These are phyloP conservation scores for Ramaria sp. DNA, from an alignment of 768 basidiomycete species.

Conservation along the genomic window DNA sequence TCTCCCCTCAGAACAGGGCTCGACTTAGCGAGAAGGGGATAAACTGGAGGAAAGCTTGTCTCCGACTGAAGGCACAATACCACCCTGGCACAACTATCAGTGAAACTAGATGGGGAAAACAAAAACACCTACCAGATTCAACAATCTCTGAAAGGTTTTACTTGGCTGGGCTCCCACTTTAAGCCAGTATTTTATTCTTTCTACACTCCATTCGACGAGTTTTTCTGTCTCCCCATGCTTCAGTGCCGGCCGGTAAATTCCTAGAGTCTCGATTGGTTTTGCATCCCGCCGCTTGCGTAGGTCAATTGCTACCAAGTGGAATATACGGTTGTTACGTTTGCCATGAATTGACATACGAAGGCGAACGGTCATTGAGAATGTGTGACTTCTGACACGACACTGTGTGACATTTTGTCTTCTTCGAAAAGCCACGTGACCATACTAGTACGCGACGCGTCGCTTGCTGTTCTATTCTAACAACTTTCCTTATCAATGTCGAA, in stretches of 20 bases:
- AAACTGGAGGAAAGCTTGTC: too few species aligned
- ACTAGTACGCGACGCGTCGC: too few species aligned
- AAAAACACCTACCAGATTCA: conserved; percentile 60
- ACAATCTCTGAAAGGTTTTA: conserved; percentile 60
- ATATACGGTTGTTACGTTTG: conserved; percentile 57
- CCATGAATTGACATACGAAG: conserved; percentile 82
- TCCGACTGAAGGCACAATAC: not conserved
- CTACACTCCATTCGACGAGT: conserved; percentile 81
- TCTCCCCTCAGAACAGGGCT: too few species aligned
- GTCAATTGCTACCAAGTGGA: conserved; percentile 80
- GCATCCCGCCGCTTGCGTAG: conserved; percentile 64
- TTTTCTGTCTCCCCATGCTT: conserved; percentile 34
- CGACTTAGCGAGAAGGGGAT: too few species aligned
- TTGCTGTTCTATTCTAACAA: too few species aligned
- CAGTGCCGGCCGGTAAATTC: conserved; percentile 44
- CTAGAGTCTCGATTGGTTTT: conserved; percentile 79
- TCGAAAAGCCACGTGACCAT: too few species aligned
- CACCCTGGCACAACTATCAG: not conserved
- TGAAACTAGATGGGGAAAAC: not conserved
- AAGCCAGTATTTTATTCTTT: conserved; percentile 86
- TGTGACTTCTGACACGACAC: too few species aligned
- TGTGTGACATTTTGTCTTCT: too few species aligned
- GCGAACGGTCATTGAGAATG: conserved; percentile 59
- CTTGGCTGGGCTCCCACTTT: conserved; percentile 75
- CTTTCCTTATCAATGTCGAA: too few species aligned